Percentiles rank a stretch among this genome's conserved stretches.
Evolutionary conservation across 192 early-diverging fungal species (phyloP).

Genomic region (Coemansia sp.): DNA sequence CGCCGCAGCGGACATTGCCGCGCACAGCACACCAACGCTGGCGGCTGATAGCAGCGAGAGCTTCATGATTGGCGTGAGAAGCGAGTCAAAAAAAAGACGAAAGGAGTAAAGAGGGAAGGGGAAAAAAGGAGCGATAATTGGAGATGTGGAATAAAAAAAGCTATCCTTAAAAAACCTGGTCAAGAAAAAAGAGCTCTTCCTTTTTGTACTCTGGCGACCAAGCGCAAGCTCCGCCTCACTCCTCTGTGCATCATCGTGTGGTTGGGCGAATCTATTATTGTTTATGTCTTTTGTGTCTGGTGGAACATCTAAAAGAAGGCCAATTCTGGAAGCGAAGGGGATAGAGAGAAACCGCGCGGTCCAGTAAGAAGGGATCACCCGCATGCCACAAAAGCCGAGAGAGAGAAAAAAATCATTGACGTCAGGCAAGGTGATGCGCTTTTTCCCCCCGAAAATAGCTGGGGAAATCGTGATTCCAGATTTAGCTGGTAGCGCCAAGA

Average conservation of each 20-base stretch:
- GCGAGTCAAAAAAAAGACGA: background rate
- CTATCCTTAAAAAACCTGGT: background rate
- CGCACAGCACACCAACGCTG: constrained; percentile 27
- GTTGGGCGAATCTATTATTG: background rate
- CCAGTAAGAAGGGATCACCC: constrained; percentile 9
- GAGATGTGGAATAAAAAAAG: too few relatives aligned
- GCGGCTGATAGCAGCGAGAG: constrained; percentile 22
- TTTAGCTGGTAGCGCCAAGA: background rate
- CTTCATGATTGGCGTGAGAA: constrained; percentile 23
- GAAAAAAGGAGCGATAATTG: background rate
- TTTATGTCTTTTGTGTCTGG: constrained; percentile 5
- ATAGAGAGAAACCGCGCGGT: background rate
- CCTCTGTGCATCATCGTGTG: background rate
- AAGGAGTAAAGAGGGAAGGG: background rate
- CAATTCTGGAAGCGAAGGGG: background rate
- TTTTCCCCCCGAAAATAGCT: background rate
- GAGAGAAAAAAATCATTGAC: background rate
- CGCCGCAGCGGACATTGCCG: constrained; percentile 35
- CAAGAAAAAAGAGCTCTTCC: background rate
- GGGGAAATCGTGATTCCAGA: background rate
- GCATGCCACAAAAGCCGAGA: background rate
- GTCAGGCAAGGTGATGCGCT: background rate
- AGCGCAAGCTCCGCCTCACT: background rate
- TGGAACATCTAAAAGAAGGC: background rate
- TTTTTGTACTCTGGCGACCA: background rate